These are phyloP conservation scores for grape (Vitis vinifera) DNA, from an alignment of 164 flowering plant genomes.

Conservation along the genomic window DNA sequence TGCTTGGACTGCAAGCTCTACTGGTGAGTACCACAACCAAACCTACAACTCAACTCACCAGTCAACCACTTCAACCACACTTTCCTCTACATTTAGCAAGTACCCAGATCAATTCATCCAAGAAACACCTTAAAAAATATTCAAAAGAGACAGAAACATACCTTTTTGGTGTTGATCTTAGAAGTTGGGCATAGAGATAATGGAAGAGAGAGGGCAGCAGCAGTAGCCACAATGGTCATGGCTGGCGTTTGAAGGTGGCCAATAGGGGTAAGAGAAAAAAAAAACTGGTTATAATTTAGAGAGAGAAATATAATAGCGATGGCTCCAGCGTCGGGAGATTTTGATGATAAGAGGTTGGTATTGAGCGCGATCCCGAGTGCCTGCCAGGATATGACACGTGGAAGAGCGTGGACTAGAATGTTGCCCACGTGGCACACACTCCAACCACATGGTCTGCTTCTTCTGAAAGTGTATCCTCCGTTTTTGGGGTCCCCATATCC, in stretches of 20 bases:
- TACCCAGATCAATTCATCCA: background rate
- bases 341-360: slow-evolving; percentile 68
- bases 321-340: background rate
- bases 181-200: slow-evolving; percentile 38
- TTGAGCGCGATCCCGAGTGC: slow-evolving; percentile 61
- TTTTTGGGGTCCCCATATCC: no score
- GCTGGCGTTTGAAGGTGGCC: slow-evolving; percentile 26
- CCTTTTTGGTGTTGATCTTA: slow-evolving; percentile 52
- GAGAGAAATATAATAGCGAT: slow-evolving; percentile 20
- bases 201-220: slow-evolving; percentile 60
- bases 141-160: slow-evolving; percentile 11
- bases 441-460: slow-evolving; percentile 47
- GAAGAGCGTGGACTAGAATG: slow-evolving; percentile 24
- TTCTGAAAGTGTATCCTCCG: no score
- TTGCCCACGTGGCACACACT: slow-evolving; percentile 38
- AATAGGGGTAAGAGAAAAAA: slow-evolving; percentile 5
- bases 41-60: background rate
- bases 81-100: background rate
- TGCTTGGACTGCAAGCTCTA: no score
- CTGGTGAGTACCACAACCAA: background rate
- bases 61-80: background rate
- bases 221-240: slow-evolving; percentile 60
- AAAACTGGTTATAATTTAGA: background rate
- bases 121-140: background rate
- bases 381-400: slow-evolving; percentile 62